Evolutionary conservation across 306 rosid species (phyloP), one percentile per base, ranked within the genome.

Genomic region (Styphnolobium japonicum): DNA sequence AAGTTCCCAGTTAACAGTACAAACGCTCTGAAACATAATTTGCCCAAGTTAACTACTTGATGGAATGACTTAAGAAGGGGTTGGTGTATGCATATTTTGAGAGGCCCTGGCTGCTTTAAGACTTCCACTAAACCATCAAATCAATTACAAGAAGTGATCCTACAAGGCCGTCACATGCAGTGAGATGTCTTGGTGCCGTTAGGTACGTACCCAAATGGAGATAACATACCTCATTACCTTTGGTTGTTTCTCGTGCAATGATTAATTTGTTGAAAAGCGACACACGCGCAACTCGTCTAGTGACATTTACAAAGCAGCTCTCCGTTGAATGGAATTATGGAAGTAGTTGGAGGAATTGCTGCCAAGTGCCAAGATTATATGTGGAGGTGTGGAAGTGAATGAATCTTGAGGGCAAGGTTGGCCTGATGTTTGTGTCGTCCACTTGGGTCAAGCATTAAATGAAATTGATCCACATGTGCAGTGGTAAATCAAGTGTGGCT

Each of bases 91-190:
- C 16, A 11, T 3, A 11, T 10, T 27, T n/a, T 48, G 53, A 48
- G 19, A 48, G 53, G 19, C 19, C 7, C 2, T 3, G 16, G 18
- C 18, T 60, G 22, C 11, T 60, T 29, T 46, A 6, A 70, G 31
- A 69, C 16, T 34, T 21, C 19, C 65, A 22, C 36, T 49, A 37
- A 42, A 70, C 40, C 49, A 39, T 39, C 6, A 45, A 9, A 51
- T 53, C 23, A 16, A 27, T 16, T 53, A 12, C 40, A 80, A 25
- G 22, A 19, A 18, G 15, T 19, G 68, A 62, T 16, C 39, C 31
- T 69, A 8, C 29, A 73, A 53, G 69, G 22, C n/a, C 10, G 0
- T 57, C 76, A 43, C 85, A 81, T 81, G 81, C 33, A 67, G 57
- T 34, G 61, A 11, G 52, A 57, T 77, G 77, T 19, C 60, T 15